Percentiles rank a stretch among this genome's conserved stretches.
These are phyloP conservation scores for Agrostemma githago DNA, from an alignment of 148 eudicot species.

Conservation along the genomic window DNA sequence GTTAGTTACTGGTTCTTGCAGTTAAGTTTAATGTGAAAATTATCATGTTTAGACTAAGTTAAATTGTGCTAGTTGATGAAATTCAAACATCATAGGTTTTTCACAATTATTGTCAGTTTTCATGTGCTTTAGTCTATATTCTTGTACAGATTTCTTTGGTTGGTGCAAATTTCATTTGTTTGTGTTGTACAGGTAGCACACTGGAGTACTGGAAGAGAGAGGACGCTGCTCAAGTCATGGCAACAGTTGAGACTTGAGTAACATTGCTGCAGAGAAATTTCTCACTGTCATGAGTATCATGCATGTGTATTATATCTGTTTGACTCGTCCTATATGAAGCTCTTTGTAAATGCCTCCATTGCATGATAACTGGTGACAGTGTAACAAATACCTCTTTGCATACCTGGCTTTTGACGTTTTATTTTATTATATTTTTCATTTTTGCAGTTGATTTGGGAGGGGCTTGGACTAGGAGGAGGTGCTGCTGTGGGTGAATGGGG, in stretches of 20 bases:
- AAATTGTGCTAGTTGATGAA: too few species aligned
- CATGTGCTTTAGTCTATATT: not conserved
- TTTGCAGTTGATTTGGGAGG: constrained; percentile 80
- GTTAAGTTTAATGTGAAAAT: not conserved
- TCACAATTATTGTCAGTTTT: too few species aligned
- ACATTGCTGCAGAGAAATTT: not conserved
- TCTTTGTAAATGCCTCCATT: not conserved
- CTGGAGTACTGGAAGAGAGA: constrained; percentile 72
- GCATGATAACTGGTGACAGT: not conserved
- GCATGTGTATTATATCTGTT: not conserved
- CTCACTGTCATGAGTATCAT: not conserved
- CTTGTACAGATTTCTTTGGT: not conserved
- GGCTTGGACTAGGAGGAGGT: constrained; percentile 83
- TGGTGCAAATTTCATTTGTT: constrained; percentile 24
- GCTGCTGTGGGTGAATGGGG: constrained; percentile 67
- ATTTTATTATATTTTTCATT: not conserved
- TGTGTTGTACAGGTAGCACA: constrained; percentile 66
- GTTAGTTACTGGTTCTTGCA: not conserved
- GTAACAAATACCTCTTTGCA: not conserved
- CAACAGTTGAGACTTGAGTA: constrained; percentile 65
- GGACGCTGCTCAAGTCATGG: constrained; percentile 82
- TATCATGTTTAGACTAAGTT: too few species aligned
- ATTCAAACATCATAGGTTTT: too few species aligned
- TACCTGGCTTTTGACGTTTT: not conserved
- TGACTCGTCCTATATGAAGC: not conserved